Percentiles rank a stretch among this genome's conserved stretches.
These are phyloP conservation scores for Calocybe gangraenosa DNA, from an alignment of 768 basidiomycete species.

Conservation along the genomic window DNA sequence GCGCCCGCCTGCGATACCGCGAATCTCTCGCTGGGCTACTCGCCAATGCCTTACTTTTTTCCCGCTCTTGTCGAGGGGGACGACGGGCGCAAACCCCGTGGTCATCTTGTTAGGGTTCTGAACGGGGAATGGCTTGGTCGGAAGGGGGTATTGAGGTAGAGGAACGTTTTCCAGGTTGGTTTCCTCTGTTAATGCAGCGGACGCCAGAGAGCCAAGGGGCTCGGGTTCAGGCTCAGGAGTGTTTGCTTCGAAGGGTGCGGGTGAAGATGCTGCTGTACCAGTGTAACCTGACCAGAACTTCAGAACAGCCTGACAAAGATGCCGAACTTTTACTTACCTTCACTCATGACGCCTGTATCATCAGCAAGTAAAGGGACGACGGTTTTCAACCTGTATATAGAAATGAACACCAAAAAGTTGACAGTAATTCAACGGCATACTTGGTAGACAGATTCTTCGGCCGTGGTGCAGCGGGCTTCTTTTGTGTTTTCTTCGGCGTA, in stretches of 20 bases:
- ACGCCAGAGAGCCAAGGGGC: conserved; percentile 24
- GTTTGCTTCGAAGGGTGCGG: conserved; percentile 44
- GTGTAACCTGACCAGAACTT: conserved; percentile 45
- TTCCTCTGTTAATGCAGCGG: conserved; percentile 33
- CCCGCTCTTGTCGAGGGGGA: conserved; percentile 62
- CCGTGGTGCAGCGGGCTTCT: conserved; percentile 33
- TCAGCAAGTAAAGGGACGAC: conserved; percentile 37
- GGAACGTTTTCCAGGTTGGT: conserved; percentile 55
- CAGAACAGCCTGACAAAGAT: conserved; percentile 3
- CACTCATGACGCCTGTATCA: conserved; percentile 53
- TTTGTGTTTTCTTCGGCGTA: conserved; percentile 49
- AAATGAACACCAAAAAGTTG: conserved; percentile 9
- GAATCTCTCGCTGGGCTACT: conserved; percentile 67
- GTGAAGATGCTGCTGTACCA: conserved; percentile 72
- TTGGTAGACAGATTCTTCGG: conserved; percentile 31
- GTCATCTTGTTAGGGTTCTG: conserved; percentile 75
- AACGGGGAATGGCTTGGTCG: conserved; percentile 80
- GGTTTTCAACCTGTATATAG: conserved; percentile 19
- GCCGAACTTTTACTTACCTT: conserved; percentile 38
- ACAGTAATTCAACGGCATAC: conserved; percentile 17
- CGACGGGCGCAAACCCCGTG: conserved; percentile 63
- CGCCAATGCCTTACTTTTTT: conserved; percentile 71
- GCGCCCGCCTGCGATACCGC: conserved; percentile 79
- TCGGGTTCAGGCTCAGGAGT: conserved; percentile 47
- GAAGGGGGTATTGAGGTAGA: conserved; percentile 72